Evolutionary conservation across 768 basidiomycete genomes (phyloP), one percentile per base, ranked within the genome.

Genomic region (Erythrobasidium yunnanense): DNA sequence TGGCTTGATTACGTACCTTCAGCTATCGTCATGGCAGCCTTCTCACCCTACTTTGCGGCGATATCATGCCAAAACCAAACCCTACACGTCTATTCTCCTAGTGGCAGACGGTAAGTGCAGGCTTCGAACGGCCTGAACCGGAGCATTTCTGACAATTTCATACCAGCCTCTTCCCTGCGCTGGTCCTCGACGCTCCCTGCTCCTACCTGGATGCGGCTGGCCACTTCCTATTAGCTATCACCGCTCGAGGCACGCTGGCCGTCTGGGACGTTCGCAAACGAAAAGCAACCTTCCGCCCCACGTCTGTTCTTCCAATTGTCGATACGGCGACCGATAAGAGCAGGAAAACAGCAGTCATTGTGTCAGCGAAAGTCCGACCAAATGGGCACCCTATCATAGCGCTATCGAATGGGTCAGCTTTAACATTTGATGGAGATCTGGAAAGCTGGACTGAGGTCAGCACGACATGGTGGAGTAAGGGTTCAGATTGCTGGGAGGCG

Each of bases 1-100:
- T 97, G 92, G 90, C 76, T 92, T 47, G 92, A 96, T 76, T 97
- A 87, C 76, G 72, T 93, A 6, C 83, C 87, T 0, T 83, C 82
- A 1, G 84, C 86, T 25, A 83, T 83, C n/a, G 74, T 92, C 17
- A 78, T 80, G 0, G 72, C 88, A 52, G 83, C 84, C 3, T 84
- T 84, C 0, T 85, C 88, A 0, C 73, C 75, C 13, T 73, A 71
- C 1, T 90, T 88, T 73, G 85, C 85, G 70, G 91, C 88, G 5
- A 87, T 83, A 2, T 87, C 84, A 0, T 81, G 83, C 77, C 81
- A 85, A 68, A 90, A 95, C 74, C 88, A 87, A 0, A 81, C 80
- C 2, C 77, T 97, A n/a, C 82, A 81, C 68, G 83, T 93, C 8
- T 96, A 96, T 76, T 87, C 90, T 2, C 81, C 81, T 51, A 85